Conservation (phyloP, 2,329 filamentous ascomycete genomes). For the Penicillium italicum region DNA sequence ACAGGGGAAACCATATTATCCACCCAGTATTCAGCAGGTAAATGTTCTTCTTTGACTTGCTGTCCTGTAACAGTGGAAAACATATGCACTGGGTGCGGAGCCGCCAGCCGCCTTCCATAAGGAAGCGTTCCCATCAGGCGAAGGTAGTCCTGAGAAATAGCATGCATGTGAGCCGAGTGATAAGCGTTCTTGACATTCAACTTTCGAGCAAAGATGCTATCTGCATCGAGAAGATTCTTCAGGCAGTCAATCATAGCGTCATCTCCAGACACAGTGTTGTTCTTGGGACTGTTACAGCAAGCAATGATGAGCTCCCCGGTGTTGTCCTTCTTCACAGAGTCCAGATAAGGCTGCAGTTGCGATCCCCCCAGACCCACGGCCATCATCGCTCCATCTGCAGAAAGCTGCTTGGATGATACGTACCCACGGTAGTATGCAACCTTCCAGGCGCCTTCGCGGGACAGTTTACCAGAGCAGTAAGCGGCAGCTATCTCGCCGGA, state of each 20-base stretch:
- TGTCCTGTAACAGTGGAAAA: slow-evolving; percentile 27
- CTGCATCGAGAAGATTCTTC: slow-evolving; percentile 19
- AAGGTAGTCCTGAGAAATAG: slow-evolving; percentile 26
- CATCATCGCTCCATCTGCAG: slow-evolving; percentile 28
- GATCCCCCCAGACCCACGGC: slow-evolving; percentile 24
- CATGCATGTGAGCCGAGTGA: slow-evolving; percentile 29
- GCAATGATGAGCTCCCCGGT: slow-evolving; percentile 26
- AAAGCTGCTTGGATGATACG: slow-evolving; percentile 20
- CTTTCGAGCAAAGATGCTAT: slow-evolving; percentile 27
- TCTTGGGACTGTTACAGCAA: slow-evolving; percentile 30
- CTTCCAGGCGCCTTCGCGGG: slow-evolving; percentile 25
- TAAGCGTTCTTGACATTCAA: slow-evolving; percentile 33
- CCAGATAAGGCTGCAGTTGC: slow-evolving; percentile 18
- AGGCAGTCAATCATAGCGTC: slow-evolving; percentile 25
- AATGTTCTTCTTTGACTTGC: slow-evolving; percentile 10
- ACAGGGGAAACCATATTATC: slow-evolving; percentile 34
- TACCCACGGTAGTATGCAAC: slow-evolving; percentile 30
- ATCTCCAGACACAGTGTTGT: slow-evolving; percentile 28
- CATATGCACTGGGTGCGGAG: slow-evolving; percentile 19
- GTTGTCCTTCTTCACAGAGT: slow-evolving; percentile 4
- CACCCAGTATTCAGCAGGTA: slow-evolving; percentile 30
- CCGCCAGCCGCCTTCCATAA: slow-evolving; percentile 6
- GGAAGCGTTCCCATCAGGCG: slow-evolving; percentile 20
- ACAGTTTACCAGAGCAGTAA: slow-evolving; percentile 44
- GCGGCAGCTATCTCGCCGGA: slow-evolving; percentile 43